These are phyloP conservation scores for Balamuthia mandrillaris DNA, from an alignment of 208 protist genomes.

Conservation along the genomic window DNA sequence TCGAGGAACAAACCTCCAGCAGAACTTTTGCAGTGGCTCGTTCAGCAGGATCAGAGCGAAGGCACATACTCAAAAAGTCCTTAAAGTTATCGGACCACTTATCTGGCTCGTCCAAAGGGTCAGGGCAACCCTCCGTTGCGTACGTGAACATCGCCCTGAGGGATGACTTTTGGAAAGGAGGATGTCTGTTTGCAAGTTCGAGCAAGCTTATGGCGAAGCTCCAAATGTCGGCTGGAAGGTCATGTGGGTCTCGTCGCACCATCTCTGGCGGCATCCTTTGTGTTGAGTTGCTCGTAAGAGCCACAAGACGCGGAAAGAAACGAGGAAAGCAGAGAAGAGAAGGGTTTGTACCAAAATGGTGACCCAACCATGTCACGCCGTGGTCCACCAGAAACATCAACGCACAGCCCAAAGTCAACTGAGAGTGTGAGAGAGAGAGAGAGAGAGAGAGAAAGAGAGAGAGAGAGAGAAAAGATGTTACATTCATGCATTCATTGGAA, in stretches of 20 bases:
- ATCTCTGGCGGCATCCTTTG: slow-evolving; percentile 36
- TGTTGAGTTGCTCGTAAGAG: too few relatives aligned
- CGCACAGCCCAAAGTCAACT: slow-evolving; percentile 33
- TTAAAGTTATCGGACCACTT: slow-evolving; percentile 19
- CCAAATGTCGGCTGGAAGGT: slow-evolving; percentile 3
- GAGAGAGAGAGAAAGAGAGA: neutral
- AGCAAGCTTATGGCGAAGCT: slow-evolving; percentile 11
- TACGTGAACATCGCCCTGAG: slow-evolving; percentile 33
- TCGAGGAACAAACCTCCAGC: neutral
- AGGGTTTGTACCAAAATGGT: neutral
- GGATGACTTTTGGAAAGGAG: slow-evolving; percentile 3
- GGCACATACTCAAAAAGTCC: slow-evolving; percentile 17
- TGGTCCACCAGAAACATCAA: slow-evolving; percentile 4
- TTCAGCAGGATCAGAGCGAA: neutral
- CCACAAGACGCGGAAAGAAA: neutral
- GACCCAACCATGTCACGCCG: slow-evolving; percentile 23
- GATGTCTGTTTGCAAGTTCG: slow-evolving; percentile 28
- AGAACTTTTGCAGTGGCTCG: neutral
- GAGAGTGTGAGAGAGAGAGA: too few relatives aligned
- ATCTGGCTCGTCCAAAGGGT: slow-evolving; percentile 1
- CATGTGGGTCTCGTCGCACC: neutral
- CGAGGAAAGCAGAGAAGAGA: neutral
- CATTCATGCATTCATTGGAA: neutral
- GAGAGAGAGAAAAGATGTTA: neutral
- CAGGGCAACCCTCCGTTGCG: slow-evolving; percentile 12